Base-by-base conservation (phyloP, 169 alveolate genomes). In the Plasmodium inui region DNA sequence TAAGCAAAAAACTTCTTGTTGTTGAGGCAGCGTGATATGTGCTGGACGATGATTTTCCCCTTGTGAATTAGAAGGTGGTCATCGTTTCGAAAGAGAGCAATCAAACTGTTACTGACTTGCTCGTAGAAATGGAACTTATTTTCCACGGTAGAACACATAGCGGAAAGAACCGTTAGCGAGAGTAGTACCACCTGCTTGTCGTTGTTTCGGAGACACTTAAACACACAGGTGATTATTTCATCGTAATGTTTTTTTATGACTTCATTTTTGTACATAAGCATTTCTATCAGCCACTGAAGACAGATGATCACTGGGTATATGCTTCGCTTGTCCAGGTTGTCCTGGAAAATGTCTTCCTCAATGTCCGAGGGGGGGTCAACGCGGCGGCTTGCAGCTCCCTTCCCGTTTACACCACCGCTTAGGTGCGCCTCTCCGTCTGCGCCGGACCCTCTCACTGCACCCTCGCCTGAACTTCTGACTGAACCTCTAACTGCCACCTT, bases 261-360 rank as follows among this genome's bases (percentile, higher is more conserved):
- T 19, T 89, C 50, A 14, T 82, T 89, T 79, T 89, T 89, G 50
- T 89, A 89, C 22, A 89, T 72, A 19, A 89, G 53, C n/a, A 89
- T 89, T 61, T 89, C 94, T 1, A 80, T 78, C 19, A 89, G 26
- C 94, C 94, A 89, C 5, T 79, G 94, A 71, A 89, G 72, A 3
- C 94, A 89, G 78, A 80, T 89, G 72, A 89, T 89, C 19, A 89
- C 74, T 1, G 94, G 94, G 37, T 89, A 89, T n/a, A 79, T 89
- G 72, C 82, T 79, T 53, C 94, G 39, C 50, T 79, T 79, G 28
- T 89, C 94, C 4, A 89, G 53, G 19, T 67, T 89, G 50, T 89
- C 94, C 6, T 53, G 71, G 79, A 89, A 89, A 6, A 79, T 41
- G 22, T 79, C 73, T 28, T 89, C 89, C 70, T 89, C 90, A 2